Evolutionary conservation across 2,329 filamentous ascomycete genomes (phyloP), one percentile per base, ranked within the genome.

Genomic region (Trichoderma sp.): DNA sequence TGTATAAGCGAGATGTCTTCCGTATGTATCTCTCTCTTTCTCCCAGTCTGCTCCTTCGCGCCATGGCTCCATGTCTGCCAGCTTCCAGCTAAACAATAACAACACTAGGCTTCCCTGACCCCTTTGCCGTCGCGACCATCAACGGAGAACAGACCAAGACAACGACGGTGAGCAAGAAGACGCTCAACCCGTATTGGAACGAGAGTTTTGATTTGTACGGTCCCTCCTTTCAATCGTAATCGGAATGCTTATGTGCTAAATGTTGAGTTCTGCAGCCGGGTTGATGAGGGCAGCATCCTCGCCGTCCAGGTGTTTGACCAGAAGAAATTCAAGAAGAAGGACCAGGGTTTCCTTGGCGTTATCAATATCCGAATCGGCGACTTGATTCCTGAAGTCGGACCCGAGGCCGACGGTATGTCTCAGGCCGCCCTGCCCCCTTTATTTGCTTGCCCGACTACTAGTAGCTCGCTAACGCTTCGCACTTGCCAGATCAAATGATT

Each of bases 271-370:
- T 75, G 70, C 79, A 98, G 96, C 85, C 88, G 88, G 79, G 95
- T 93, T 71, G 96, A 91, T 71, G 96, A 99, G 79, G 95, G 97
- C 77, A 97, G 94, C 80, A 97, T 99, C 77, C 86, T 99, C 59
- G 96, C 96, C 8, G 94, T 99, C 58, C 96, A 99, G 79, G 97
- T 99, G 68, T 99, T 99, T 79, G 96, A 99, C 81, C 96, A 99
- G 83, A 97, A 97, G 85, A 99, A 99, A 84, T 99, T 99, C 84
- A 99, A 99, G 87, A 99, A 99, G 89, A 99, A 98, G 93, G 96
- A 99, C 76, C 96, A 99, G 80, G 96, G 96, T 10, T 99, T 99
- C 78, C 86, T 99, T 7, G 96, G 96, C 69, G 96, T 99, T 67
- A 97, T 99, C 77, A 99, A 99, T 79, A 92, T 99, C 75, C 91